A percentile compares a stretch with the other conserved stretches of the same genome.
phyloP scores from a whole-genome alignment of 805 yeast species.

The Ogataea parapolymorpha region DNA sequence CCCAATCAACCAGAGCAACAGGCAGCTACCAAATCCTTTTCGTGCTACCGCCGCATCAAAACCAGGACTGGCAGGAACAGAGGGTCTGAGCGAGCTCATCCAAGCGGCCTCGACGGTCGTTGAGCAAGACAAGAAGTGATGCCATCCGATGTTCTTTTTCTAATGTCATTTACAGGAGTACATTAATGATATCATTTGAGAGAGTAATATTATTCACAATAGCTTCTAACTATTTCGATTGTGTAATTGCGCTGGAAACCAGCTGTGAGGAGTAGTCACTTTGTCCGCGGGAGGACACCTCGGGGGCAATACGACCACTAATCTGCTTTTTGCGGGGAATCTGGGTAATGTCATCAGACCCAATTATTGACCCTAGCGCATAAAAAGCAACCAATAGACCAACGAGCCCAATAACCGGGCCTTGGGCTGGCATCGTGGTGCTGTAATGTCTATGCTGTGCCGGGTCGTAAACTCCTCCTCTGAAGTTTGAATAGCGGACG shows the following conservation, averaged over 20 bases:
- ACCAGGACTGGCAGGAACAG: conserved; percentile 9
- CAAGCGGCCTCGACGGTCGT: conserved; percentile 22
- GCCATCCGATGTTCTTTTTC: neutral
- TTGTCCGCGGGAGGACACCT: neutral
- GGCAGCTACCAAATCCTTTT: conserved; percentile 22
- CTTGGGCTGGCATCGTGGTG: conserved; percentile 29
- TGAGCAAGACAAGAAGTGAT: conserved; percentile 13
- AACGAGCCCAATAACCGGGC: conserved; percentile 31
- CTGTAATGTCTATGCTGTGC: conserved; percentile 12
- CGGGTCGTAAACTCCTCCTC: conserved; percentile 21
- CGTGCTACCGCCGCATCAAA: neutral
- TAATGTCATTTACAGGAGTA: neutral
- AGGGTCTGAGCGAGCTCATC: conserved; percentile 21
- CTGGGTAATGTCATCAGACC: neutral
- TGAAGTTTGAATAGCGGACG: conserved; percentile 20
- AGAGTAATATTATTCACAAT: neutral
- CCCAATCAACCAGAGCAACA: conserved; percentile 17
- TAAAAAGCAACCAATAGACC: conserved; percentile 12
- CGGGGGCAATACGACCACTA: neutral
- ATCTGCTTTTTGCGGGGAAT: too few relatives aligned
- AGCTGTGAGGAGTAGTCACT: conserved; percentile 14
- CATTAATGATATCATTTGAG: neutral
- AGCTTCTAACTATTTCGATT: neutral
- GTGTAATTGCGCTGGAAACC: conserved; percentile 14
- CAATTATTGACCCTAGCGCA: conserved; percentile 3